A percentile compares a stretch with the other conserved stretches of the same genome.
phyloP scores from a whole-genome alignment of 2,329 filamentous ascomycete species.

The Apiospora arundinis region DNA sequence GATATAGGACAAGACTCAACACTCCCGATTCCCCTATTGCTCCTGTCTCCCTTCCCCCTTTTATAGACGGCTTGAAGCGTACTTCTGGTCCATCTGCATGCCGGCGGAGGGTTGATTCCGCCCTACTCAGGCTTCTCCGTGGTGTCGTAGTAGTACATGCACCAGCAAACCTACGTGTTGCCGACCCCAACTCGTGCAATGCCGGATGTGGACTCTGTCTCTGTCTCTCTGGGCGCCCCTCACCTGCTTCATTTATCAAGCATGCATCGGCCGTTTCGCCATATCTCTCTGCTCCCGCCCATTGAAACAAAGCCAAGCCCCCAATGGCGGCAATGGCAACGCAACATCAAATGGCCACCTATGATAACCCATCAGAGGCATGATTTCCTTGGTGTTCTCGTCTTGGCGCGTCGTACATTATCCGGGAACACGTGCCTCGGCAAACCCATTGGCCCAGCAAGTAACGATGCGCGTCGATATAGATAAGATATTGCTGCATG shows the following conservation, averaged over 20 bases:
- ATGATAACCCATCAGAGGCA: background rate
- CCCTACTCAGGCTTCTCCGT: background rate
- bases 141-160: background rate
- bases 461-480: background rate
- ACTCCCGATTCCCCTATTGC: background rate
- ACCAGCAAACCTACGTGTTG: background rate
- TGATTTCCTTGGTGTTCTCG: background rate
- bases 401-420: conserved; percentile 8
- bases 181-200: background rate
- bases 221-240: background rate
- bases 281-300: background rate
- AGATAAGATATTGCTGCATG: conserved; percentile 1
- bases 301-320: conserved; percentile 10
- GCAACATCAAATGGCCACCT: conserved; percentile 8
- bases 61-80: background rate
- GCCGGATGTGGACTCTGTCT: background rate
- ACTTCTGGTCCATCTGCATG: background rate
- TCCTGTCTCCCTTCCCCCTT: background rate
- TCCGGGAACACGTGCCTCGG: conserved; percentile 5
- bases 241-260: conserved; percentile 1
- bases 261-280: background rate
- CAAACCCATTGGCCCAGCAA: background rate
- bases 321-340: background rate
- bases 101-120: background rate
- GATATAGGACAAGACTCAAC: background rate